Conservation (phyloP, 305 asterid genomes). For the Rubia balearica region DNA sequence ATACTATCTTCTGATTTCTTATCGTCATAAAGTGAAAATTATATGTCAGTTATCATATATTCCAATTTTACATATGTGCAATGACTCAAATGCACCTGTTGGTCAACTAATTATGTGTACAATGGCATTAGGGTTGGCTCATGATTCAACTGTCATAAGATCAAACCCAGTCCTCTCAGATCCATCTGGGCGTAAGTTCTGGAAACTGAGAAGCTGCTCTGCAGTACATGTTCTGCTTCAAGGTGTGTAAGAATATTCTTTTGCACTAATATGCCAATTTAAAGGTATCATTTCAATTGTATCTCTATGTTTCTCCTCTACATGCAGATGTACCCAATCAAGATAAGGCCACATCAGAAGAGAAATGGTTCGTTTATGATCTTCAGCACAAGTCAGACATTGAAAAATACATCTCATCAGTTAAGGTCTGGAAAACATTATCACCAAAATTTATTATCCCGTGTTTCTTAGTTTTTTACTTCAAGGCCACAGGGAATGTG, state of each 20-base stretch:
- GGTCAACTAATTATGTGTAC: not conserved
- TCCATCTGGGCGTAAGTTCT: constrained; percentile 18
- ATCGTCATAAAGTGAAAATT: not conserved
- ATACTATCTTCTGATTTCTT: not conserved
- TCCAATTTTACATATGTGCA: not conserved
- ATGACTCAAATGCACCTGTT: not conserved
- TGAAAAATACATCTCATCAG: constrained; percentile 18
- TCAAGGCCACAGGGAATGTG: not conserved
- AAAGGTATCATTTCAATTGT: not conserved
- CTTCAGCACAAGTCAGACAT: constrained; percentile 11
- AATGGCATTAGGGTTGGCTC: not conserved
- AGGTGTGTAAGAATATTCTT: constrained; percentile 5
- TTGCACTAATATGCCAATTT: not conserved
- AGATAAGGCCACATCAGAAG: constrained; percentile 8
- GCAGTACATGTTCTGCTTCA: constrained; percentile 21
- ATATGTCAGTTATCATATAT: not conserved
- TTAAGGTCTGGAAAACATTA: constrained; percentile 7
- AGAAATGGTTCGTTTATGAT: constrained; percentile 23
- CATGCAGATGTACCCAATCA: constrained; percentile 17
- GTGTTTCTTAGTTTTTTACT: not conserved
- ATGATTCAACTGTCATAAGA: constrained; percentile 14
- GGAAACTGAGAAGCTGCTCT: constrained; percentile 21
- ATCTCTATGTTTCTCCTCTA: not conserved
- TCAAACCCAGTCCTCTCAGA: constrained; percentile 17
- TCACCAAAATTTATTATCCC: not conserved